Evolutionary conservation across 768 basidiomycete species (phyloP), one percentile per base, ranked within the genome.

Genomic region (Mycena rebaudengoi): DNA sequence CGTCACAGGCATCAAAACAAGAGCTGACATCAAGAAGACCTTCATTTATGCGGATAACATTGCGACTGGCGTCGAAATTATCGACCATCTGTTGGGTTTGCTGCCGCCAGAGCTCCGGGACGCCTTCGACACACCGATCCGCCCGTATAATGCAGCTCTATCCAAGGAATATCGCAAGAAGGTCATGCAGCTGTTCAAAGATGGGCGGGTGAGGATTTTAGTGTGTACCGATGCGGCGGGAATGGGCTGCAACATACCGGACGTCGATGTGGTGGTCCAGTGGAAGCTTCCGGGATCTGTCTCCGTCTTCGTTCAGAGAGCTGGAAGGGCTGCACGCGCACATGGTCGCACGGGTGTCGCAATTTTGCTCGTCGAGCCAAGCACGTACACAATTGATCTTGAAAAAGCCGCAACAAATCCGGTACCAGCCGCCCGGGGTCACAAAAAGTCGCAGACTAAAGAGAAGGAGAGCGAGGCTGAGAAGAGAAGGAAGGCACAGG

Each of bases 191-290:
- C 43, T 62, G 1, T 78, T 79, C 59, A 71, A 71, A 33, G 28
- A 32, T 0, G 76, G 76, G 0, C 21, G 16, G 0, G 56, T 79
- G 3, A 66, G 74, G 0, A 71, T 79, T 14, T 29, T 78, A 5
- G 67, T 78, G 8, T 78, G 77, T 57, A 79, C 78, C 0, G 78
- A 79, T 64, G 78, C 76, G 35, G 73, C 75, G 18, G 76, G 75
- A 39, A 76, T 78, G 75, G 77, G 76, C 2, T 71, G 69, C 28
- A 69, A 73, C 41, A 64, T 73, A 6, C 68, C 72, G 0, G 72
- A 77, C 41, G 64, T 78, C 8, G 74, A 77, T 21, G 21, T 74
- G n/a, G 74, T 78, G 11, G 71, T 77, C 0, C 75, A 78, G 48
- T 78, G 75, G 74, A 77, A 75, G 50, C 62, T 72, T 2, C 74